Conservation (phyloP, 164 flowering plant species). For the Macadamia integrifolia region DNA sequence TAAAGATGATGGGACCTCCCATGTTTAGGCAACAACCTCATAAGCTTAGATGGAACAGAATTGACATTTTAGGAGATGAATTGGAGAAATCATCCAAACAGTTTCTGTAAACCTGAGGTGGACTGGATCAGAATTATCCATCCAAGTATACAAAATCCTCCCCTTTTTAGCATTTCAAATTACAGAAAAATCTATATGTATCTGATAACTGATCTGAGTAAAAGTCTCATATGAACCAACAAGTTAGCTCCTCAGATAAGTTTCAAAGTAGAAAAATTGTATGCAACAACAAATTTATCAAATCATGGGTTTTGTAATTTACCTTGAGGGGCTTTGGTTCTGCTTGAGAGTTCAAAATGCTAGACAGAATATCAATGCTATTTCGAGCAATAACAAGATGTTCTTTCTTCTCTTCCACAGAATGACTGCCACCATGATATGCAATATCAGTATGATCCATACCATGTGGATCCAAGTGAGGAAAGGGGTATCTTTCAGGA, state of each 20-base stretch:
- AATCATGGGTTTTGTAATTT: slow-evolving; percentile 1
- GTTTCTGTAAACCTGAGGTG: not conserved
- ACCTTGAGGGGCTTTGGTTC: slow-evolving; percentile 53
- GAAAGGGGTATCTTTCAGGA: slow-evolving; percentile 51
- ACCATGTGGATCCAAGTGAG: slow-evolving; percentile 27
- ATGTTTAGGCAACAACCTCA: too few species aligned
- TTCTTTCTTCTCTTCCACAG: slow-evolving; percentile 65
- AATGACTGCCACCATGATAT: slow-evolving; percentile 26
- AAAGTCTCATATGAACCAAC: too few species aligned
- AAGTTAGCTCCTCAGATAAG: too few species aligned
- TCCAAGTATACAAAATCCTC: not conserved
- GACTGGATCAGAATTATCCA: not conserved
- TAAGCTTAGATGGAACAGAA: not conserved
- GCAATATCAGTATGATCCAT: slow-evolving; percentile 18
- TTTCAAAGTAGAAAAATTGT: too few species aligned
- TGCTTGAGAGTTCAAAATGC: slow-evolving; percentile 47
- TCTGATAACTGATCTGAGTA: too few species aligned
- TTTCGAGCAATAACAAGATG: slow-evolving; percentile 56
- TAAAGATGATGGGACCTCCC: not conserved
- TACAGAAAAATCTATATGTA: not conserved
- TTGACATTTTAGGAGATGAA: not conserved
- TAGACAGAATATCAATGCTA: slow-evolving; percentile 67
- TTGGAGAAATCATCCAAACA: not conserved
- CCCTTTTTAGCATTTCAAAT: too few species aligned
- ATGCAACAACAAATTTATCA: too few species aligned